Conservation (phyloP, 192 early-diverging fungal genomes). For the Hyaloraphidium curvatum region DNA sequence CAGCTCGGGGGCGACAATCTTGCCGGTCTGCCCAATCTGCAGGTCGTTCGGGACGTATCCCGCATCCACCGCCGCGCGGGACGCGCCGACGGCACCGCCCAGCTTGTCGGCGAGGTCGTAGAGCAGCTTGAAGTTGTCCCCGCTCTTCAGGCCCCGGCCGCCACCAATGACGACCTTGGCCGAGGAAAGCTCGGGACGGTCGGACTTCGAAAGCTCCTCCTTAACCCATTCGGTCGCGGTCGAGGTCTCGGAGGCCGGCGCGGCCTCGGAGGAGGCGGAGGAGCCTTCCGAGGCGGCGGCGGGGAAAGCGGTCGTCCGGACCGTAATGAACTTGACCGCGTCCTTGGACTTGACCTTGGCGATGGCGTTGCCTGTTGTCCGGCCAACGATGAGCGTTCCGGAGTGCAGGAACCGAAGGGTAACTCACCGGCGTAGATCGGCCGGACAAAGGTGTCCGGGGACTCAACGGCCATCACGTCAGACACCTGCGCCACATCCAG, state of each 20-base stretch:
- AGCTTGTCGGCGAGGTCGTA: slow-evolving; percentile 88
- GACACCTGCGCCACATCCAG: slow-evolving; percentile 81
- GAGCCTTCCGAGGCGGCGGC: slow-evolving; percentile 38
- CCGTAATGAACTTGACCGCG: slow-evolving; percentile 66
- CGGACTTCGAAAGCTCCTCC: slow-evolving; percentile 81
- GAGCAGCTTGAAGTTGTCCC: slow-evolving; percentile 81
- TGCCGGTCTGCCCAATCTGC: slow-evolving; percentile 96
- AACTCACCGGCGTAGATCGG: slow-evolving; percentile 86
- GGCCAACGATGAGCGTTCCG: background rate
- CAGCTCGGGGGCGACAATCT: slow-evolving; percentile 89
- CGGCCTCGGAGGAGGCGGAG: slow-evolving; percentile 41
- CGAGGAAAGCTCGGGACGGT: slow-evolving; percentile 75
- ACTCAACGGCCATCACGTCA: slow-evolving; percentile 62
- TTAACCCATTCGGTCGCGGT: slow-evolving; percentile 56
- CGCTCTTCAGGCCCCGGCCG: slow-evolving; percentile 89
- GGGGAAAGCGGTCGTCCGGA: slow-evolving; percentile 74
- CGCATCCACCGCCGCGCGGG: slow-evolving; percentile 93
- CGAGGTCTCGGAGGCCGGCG: slow-evolving; percentile 22
- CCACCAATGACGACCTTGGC: slow-evolving; percentile 84
- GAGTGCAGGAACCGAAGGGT: background rate
- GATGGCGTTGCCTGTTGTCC: slow-evolving; percentile 67
- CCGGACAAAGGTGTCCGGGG: slow-evolving; percentile 75
- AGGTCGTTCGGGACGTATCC: slow-evolving; percentile 90
- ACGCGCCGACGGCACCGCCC: slow-evolving; percentile 86
- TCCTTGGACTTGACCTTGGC: slow-evolving; percentile 87